These are phyloP conservation scores for Tuber borchii DNA, from an alignment of 495 filamentous ascomycete species.

Conservation along the genomic window DNA sequence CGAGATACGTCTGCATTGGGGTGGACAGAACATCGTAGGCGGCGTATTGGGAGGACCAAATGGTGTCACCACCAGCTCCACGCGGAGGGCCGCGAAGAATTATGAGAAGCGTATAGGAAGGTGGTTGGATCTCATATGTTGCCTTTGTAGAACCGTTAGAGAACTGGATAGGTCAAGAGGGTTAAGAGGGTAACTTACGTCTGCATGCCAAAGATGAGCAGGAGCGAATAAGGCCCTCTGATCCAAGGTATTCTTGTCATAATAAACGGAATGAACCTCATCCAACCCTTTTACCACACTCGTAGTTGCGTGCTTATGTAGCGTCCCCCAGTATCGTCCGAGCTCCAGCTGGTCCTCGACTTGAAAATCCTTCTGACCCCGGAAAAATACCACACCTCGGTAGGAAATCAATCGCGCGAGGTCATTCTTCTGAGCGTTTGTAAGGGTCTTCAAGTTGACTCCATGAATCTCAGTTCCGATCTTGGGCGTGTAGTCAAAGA, in stretches of 20 bases:
- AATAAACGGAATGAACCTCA: not conserved
- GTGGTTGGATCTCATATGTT: slow-evolving; percentile 72
- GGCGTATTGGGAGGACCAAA: slow-evolving; percentile 66
- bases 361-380: slow-evolving; percentile 59
- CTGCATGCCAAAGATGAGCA: slow-evolving; percentile 21
- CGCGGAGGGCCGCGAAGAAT: not conserved
- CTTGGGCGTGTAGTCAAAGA: slow-evolving; percentile 41
- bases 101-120: slow-evolving; percentile 49
- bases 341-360: slow-evolving; percentile 58
- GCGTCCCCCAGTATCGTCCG: slow-evolving; percentile 58
- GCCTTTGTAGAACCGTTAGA: slow-evolving; percentile 46
- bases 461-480: slow-evolving; percentile 62
- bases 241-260: slow-evolving; percentile 48
- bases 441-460: slow-evolving; percentile 60
- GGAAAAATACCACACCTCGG: slow-evolving; percentile 68
- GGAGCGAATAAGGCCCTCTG: slow-evolving; percentile 51
- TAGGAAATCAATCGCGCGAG: slow-evolving; percentile 64
- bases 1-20: slow-evolving; percentile 64
- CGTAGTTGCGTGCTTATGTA: slow-evolving; percentile 57
- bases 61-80: slow-evolving; percentile 50
- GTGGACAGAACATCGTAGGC: slow-evolving; percentile 64
- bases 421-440: slow-evolving; percentile 65
- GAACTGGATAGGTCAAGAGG: not conserved
- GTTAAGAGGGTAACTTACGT: not conserved
- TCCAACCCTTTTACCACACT: slow-evolving; percentile 41